A percentile compares a stretch with the other conserved stretches of the same genome.
These are phyloP conservation scores for Helianthus annuus DNA, from an alignment of 129 eudicot species.

Conservation along the genomic window HanXRQr2.0-SUNRISE NC_035447.2:101266097-101266596, in stretches of 20 bases:
- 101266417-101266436: conserved; percentile 70
- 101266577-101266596: conserved; percentile 47
- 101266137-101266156: conserved; percentile 7
- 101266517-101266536: conserved; percentile 91
- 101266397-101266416: conserved; percentile 95
- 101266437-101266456: conserved; percentile 59
- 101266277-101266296: conserved; percentile 53
- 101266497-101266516: conserved; percentile 91
- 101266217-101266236: conserved; percentile 57
- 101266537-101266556: conserved; percentile 96
- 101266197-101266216: conserved; percentile 87
- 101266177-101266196: conserved; percentile 82
- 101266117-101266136: neutral
- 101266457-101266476: conserved; percentile 71
- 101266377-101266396: too few relatives aligned
- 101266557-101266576: conserved; percentile 88
- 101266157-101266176: conserved; percentile 3
- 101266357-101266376: too few relatives aligned
- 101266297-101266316: neutral
- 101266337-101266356: too few relatives aligned
- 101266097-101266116: conserved; percentile 12
- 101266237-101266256: conserved; percentile 60
- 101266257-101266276: conserved; percentile 97
- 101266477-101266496: conserved; percentile 92
- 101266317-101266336: too few relatives aligned